Conservation (phyloP, 805 yeast genomes). For the Barnettozyma sucrosica region DNA sequence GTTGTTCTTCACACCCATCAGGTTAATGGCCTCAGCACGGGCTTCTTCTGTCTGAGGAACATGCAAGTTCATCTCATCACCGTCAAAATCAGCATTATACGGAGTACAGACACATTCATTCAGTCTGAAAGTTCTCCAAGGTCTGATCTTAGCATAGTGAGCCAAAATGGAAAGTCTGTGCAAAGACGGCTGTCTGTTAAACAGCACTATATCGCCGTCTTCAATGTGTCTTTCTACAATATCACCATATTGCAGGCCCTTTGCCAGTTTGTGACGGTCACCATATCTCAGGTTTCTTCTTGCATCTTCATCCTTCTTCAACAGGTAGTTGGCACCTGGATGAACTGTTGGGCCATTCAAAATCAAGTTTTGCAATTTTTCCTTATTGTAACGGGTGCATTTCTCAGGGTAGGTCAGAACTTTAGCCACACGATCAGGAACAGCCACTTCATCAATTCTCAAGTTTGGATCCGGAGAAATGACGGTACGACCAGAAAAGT, state of each 20-base stretch:
- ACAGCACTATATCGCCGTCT: conserved; percentile 91
- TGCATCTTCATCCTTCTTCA: conserved; percentile 76
- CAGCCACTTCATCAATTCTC: conserved; percentile 94
- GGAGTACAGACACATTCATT: conserved; percentile 99
- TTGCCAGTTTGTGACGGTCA: conserved; percentile 73
- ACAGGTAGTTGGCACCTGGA: conserved; percentile 94
- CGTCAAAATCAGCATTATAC: conserved; percentile 99
- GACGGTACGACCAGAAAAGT: conserved; percentile 96
- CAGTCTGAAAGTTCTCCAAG: conserved; percentile 95
- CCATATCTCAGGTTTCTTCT: conserved; percentile 89
- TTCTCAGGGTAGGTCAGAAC: conserved; percentile 93
- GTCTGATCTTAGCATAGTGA: conserved; percentile 92
- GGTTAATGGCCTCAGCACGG: conserved; percentile 94
- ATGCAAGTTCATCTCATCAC: conserved; percentile 99
- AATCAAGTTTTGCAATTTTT: conserved; percentile 68
- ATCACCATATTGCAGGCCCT: conserved; percentile 77
- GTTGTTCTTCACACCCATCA: conserved; percentile 97
- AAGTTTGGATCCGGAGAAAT: conserved; percentile 98
- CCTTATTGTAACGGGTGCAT: conserved; percentile 81
- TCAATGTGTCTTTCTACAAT: conserved; percentile 94
- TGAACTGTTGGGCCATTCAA: conserved; percentile 81
- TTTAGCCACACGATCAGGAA: conserved; percentile 95
- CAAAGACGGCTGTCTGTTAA: conserved; percentile 96
- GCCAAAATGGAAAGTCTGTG: conserved; percentile 91
- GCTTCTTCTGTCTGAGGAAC: conserved; percentile 94